Conservation (phyloP, 176 grass and related monocot species). For the Alopecurus myosuroides region DNA sequence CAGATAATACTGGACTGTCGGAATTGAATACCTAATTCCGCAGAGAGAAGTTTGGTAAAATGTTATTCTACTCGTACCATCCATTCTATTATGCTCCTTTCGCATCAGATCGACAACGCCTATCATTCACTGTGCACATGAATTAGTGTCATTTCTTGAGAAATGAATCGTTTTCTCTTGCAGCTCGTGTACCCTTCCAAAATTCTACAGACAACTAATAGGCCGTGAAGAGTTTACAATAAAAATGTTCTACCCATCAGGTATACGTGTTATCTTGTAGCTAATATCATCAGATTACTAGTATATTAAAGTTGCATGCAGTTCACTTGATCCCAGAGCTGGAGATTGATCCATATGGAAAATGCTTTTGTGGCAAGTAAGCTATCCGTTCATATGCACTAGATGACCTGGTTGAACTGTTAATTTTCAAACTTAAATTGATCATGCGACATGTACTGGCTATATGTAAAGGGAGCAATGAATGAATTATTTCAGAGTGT, state of each 20-base stretch:
- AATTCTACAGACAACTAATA: slow-evolving; percentile 42
- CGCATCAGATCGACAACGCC: slow-evolving; percentile 42
- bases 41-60: slow-evolving; percentile 37
- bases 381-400: background rate
- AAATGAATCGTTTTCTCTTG: background rate
- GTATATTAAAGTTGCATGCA: background rate
- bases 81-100: slow-evolving; percentile 58
- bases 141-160: background rate
- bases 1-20: slow-evolving; percentile 37
- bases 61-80: slow-evolving; percentile 35
- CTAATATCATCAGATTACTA: too few species aligned
- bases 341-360: slow-evolving; percentile 45
- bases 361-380: slow-evolving; percentile 54
- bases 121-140: slow-evolving; percentile 28
- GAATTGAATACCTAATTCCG: slow-evolving; percentile 59
- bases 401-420: background rate
- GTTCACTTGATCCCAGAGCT: slow-evolving; percentile 28
- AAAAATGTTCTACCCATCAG: slow-evolving; percentile 41
- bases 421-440: background rate
- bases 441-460: background rate
- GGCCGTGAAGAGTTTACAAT: slow-evolving; percentile 24
- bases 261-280: slow-evolving; percentile 9
- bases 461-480: background rate
- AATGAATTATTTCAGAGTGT: slow-evolving; percentile 25
- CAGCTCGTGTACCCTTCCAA: slow-evolving; percentile 34